A percentile compares a stretch with the other conserved stretches of the same genome.
Evolutionary conservation across 139 green algal genomes (phyloP).

Genomic region (Medakamo hakoo): DNA sequence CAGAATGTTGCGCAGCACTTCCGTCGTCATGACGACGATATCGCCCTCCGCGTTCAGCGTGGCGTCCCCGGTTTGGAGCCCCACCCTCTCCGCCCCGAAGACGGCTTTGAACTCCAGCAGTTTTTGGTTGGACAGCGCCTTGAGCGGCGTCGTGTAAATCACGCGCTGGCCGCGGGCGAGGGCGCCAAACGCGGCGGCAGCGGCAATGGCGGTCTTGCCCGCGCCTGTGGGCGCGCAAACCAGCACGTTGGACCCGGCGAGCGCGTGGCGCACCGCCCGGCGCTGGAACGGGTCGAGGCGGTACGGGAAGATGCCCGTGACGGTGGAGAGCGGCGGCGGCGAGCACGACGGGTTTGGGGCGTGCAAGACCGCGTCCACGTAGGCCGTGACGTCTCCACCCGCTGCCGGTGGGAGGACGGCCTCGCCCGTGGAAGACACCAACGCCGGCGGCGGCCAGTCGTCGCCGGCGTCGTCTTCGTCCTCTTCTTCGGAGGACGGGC

Average conservation of each 20-base stretch:
- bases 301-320: constrained; percentile 39
- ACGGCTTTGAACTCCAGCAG: constrained; percentile 52
- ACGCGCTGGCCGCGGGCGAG: constrained; percentile 59
- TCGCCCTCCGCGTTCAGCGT: constrained; percentile 68
- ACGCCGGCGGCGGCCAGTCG: not conserved
- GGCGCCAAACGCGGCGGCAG: constrained; percentile 57
- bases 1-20: constrained; percentile 97
- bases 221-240: constrained; percentile 88
- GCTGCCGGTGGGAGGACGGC: not conserved
- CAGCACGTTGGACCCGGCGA: constrained; percentile 53
- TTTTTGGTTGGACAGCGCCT: constrained; percentile 87
- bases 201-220: constrained; percentile 92
- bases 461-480: constrained; percentile 1
- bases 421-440: not conserved
- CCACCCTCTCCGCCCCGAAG: constrained; percentile 22
- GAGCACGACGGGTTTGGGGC: not conserved
- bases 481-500: constrained; percentile 3
- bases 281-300: constrained; percentile 56
- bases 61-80: constrained; percentile 82
- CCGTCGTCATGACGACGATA: constrained; percentile 96
- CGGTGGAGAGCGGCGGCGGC: not conserved
- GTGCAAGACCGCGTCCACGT: not conserved
- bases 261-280: constrained; percentile 37
- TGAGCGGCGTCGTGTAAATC: constrained; percentile 82
- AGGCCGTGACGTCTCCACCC: not conserved